These are phyloP conservation scores for Acephala macrosclerotiorum DNA, from an alignment of 2,329 filamentous ascomycete genomes.

Conservation along the genomic window DNA sequence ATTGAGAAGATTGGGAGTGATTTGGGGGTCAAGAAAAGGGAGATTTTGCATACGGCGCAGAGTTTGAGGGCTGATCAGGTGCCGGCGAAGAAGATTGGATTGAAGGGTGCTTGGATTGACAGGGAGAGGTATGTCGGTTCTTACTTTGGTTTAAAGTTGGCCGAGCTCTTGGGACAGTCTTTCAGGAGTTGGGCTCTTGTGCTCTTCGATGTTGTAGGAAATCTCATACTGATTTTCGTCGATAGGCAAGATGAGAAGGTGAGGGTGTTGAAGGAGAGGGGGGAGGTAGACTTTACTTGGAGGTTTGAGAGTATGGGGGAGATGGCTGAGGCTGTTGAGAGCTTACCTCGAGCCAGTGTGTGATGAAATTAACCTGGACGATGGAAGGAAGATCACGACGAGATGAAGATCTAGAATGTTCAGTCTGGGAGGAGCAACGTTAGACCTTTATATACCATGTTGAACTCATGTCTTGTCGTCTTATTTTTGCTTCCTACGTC, in stretches of 20 bases:
- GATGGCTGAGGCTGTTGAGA: constrained; percentile 30
- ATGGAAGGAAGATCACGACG: neutral
- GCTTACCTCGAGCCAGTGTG: neutral
- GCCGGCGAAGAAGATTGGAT: constrained; percentile 55
- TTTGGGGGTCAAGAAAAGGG: constrained; percentile 59
- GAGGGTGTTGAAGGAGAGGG: constrained; percentile 49
- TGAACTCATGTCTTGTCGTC: constrained; percentile 1
- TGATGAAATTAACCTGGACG: too few relatives aligned
- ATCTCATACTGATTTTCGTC: neutral
- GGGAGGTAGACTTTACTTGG: constrained; percentile 57
- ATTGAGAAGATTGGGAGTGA: constrained; percentile 57
- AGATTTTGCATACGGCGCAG: constrained; percentile 73
- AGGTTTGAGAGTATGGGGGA: constrained; percentile 59
- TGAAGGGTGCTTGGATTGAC: neutral
- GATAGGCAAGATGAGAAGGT: constrained; percentile 37
- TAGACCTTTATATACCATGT: neutral
- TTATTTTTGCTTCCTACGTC: neutral
- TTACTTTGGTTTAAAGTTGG: constrained; percentile 45
- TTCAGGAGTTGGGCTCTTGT: too few relatives aligned
- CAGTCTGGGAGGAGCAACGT: neutral
- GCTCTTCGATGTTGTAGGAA: neutral
- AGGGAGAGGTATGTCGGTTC: neutral
- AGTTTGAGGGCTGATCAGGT: constrained; percentile 74
- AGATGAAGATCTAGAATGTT: neutral
- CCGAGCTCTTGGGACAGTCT: too few relatives aligned